A percentile compares a stretch with the other conserved stretches of the same genome.
Evolutionary conservation across 1,284 basidiomycete genomes (phyloP).

Genomic region (Fomitopsis pinicola): DNA sequence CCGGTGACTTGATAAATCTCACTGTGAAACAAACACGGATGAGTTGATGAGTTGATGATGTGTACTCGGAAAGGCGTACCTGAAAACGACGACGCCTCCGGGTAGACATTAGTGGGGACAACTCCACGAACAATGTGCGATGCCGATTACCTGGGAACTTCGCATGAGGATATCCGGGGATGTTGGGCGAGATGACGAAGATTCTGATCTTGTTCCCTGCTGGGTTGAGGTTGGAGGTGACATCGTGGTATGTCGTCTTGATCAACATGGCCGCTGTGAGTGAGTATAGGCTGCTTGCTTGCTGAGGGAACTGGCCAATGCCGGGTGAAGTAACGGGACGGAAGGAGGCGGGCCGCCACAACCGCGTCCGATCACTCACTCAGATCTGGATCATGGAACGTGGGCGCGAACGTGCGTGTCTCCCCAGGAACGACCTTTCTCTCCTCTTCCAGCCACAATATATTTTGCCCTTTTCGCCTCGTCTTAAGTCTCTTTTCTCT

Average conservation of each 20-base stretch:
- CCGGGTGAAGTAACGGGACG: background rate
- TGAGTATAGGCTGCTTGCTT: background rate
- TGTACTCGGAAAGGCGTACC: conserved; percentile 34
- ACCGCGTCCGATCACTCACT: background rate
- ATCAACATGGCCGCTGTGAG: conserved; percentile 55
- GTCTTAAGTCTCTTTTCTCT: background rate
- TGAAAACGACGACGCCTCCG: conserved; percentile 75
- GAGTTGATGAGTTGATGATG: background rate
- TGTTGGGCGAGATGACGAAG: conserved; percentile 66
- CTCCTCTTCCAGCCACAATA: background rate
- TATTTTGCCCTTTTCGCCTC: background rate
- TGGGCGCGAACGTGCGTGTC: conserved; percentile 11
- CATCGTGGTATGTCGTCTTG: conserved; percentile 72
- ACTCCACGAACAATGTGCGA: background rate
- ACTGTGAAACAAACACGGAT: conserved; percentile 22
- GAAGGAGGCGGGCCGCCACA: conserved; percentile 1
- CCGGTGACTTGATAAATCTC: conserved; percentile 88
- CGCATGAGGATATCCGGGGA: conserved; percentile 73
- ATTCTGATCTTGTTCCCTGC: conserved; percentile 71
- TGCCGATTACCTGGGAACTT: conserved; percentile 67
- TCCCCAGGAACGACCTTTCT: background rate
- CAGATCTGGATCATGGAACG: background rate
- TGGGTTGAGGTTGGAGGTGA: conserved; percentile 63
- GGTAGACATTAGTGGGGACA: background rate
- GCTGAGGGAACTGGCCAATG: background rate